A percentile compares a stretch with the other conserved stretches of the same genome.
These are phyloP conservation scores for Pseudocohnilembus persalinus DNA, from an alignment of 169 alveolate genomes.

Conservation along the genomic window DNA sequence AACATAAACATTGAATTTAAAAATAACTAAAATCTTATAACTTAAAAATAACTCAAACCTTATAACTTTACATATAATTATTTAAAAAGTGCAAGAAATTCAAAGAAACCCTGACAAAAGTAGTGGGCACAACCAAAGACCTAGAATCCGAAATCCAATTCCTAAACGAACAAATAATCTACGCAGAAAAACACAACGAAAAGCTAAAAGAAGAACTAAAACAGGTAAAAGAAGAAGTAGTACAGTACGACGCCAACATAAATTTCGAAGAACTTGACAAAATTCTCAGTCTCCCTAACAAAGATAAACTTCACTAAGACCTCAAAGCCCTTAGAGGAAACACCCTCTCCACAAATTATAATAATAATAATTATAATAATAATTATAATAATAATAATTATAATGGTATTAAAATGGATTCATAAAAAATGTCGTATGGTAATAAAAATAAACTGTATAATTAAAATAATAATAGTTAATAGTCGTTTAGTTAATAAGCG, in stretches of 20 bases:
- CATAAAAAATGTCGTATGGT: no score
- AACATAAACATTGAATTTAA: no score
- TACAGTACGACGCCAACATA: constrained; percentile 2
- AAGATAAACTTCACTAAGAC: constrained; percentile 6
- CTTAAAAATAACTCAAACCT: no score
- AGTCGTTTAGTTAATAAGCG: no score
- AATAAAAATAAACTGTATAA: no score
- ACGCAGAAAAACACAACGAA: constrained; percentile 24
- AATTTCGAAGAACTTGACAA: constrained; percentile 13
- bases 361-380: no score
- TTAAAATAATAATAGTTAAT: no score
- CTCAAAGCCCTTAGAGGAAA: background rate
- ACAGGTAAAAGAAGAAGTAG: constrained; percentile 1
- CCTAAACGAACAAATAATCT: constrained; percentile 13
- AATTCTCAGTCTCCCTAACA: constrained; percentile 6
- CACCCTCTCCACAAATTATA: background rate
- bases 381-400: no score
- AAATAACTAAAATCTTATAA: no score
- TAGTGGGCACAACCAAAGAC: constrained; percentile 21
- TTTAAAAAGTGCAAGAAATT: constrained; percentile 11
- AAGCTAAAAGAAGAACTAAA: constrained; percentile 3
- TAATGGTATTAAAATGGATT: no score
- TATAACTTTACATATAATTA: no score
- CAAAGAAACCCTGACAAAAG: constrained; percentile 13
- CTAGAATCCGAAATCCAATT: constrained; percentile 23